Percentiles rank a stretch among this genome's conserved stretches.
Evolutionary conservation across 768 basidiomycete species (phyloP).

Genomic region (Gyrodon lividus): DNA sequence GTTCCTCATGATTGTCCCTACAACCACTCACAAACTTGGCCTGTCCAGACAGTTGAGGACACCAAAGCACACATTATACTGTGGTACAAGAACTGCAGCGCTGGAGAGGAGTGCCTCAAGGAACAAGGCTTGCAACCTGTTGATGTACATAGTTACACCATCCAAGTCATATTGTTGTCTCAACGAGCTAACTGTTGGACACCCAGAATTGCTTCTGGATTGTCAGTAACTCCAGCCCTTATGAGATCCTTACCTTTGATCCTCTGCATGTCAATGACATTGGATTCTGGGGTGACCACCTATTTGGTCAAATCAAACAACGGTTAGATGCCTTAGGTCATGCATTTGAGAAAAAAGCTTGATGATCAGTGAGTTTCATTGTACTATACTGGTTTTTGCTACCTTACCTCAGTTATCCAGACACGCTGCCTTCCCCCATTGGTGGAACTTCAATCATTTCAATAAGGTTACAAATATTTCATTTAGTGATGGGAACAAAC

Average conservation of each 20-base stretch:
- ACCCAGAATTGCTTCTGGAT: too few relatives aligned
- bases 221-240: too few relatives aligned
- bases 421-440: background rate
- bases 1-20: conserved; percentile 27
- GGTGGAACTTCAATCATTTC: conserved; percentile 1
- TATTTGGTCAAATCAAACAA: too few relatives aligned
- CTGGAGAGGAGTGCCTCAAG: conserved; percentile 17
- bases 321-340: too few relatives aligned
- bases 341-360: too few relatives aligned
- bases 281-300: too few relatives aligned
- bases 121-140: conserved; percentile 12
- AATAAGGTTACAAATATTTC: background rate
- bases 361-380: too few relatives aligned
- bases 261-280: too few relatives aligned
- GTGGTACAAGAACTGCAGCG: background rate
- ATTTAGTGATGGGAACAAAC: conserved; percentile 2
- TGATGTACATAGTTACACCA: conserved; percentile 4
- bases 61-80: conserved; percentile 8
- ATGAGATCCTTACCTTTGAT: too few relatives aligned
- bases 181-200: too few relatives aligned
- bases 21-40: conserved; percentile 15
- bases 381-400: too few relatives aligned
- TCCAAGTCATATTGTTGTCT: conserved; percentile 17
- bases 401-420: too few relatives aligned
- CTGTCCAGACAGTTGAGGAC: conserved; percentile 18